Base-by-base conservation (phyloP, 148 eudicot genomes). In the Polygonum maritimum region DNA sequence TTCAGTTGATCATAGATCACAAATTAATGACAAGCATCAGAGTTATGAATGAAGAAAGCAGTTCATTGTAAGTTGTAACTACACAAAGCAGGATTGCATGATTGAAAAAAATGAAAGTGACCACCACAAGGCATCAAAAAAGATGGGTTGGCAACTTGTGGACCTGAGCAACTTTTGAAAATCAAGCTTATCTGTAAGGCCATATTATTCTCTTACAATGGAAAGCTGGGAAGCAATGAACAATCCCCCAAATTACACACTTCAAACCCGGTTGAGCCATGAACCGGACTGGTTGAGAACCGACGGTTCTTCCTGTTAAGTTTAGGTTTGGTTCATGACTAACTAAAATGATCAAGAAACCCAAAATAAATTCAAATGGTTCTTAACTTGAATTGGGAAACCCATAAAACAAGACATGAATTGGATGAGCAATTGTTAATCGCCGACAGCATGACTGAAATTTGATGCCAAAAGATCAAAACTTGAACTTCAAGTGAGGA, bases 211-310 rank as follows among this genome's bases (percentile, higher is more conserved):
- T 55, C 67, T 58, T 19, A 8, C 35, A 5, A 58, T 22, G 33
- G 67, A 58, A 58, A 55, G 67, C 67, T 22, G 36, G 33, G 36
- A 58, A 58, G 67, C 36, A 58, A 58, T 58, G 67, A 58, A 22
- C 33, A 85, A 92, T 74, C 96, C 97, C 78, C 88, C 94, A 2
- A 95, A 85, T 81, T 92, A 44, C 47, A 44, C 47, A 9, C 10
- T 40, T 44, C 47, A 44, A 44, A 44, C 47, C 47, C 41, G 41
- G 7, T 39, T 7, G 7, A 2, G 7, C 41, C 41, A 7, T 41
- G 45, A 41, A 41, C 45, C 45, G 45, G 45, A 7, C 45, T 41
- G 45, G 45, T 9, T 7, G 9, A 41, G 9, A 41, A 41, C 45
- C 45, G 45, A 9, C 45, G 0, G 45, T 44, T 40, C 44, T 40